Percentiles rank a stretch among this genome's conserved stretches.
These are phyloP conservation scores for Lichtheimia corymbifera DNA, from an alignment of 371 early-diverging fungal genomes.

Conservation along the genomic window DNA sequence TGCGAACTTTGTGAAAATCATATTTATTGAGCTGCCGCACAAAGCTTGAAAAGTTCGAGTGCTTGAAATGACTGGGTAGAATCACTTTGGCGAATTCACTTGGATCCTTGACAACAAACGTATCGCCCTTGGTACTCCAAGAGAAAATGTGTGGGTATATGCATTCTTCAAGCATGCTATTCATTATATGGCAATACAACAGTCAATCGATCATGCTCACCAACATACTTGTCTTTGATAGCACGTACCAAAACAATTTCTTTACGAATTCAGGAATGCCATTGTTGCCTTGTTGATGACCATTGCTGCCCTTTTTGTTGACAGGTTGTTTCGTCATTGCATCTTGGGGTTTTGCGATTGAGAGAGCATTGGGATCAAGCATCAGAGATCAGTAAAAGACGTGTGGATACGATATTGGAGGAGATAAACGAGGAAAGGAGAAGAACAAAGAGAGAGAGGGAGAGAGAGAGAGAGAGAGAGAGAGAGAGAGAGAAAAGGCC, in stretches of 20 bases:
- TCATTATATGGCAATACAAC: neutral
- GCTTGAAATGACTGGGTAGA: conserved; percentile 88
- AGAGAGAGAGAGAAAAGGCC: neutral
- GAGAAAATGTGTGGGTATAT: conserved; percentile 62
- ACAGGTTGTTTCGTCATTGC: neutral
- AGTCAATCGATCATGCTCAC: neutral
- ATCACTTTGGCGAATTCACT: conserved; percentile 72
- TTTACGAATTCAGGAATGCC: conserved; percentile 53
- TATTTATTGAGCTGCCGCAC: conserved; percentile 96
- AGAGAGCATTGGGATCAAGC: conserved; percentile 8
- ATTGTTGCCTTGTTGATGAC: conserved; percentile 2
- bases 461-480: neutral
- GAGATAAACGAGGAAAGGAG: neutral
- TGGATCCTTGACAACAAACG: conserved; percentile 83
- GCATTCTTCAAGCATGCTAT: conserved; percentile 69
- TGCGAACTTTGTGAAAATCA: conserved; percentile 82
- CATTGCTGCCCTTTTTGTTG: conserved; percentile 5
- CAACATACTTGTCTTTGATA: neutral
- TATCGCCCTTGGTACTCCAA: conserved; percentile 80
- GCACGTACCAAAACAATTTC: conserved; percentile 44
- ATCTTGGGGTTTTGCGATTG: conserved; percentile 1
- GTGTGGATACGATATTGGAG: neutral
- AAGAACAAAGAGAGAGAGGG: neutral
- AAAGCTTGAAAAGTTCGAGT: conserved; percentile 92
- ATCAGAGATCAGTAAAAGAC: neutral